Conservation (phyloP, 352 stramenopile genomes). For the Globisporangium radiosum region DNA sequence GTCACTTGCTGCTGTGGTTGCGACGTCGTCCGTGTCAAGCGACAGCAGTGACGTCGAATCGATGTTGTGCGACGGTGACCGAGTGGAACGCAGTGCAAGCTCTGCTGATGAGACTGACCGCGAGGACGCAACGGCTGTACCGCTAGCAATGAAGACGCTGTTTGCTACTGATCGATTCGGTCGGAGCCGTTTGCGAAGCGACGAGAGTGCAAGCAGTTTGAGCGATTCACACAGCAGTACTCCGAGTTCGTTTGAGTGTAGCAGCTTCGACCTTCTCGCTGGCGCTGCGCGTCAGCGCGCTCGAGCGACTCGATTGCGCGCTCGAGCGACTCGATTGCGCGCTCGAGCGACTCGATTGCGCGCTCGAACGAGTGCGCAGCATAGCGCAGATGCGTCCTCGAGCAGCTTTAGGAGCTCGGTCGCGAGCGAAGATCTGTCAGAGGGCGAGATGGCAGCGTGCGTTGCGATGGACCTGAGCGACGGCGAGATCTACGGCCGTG, state of each 20-base stretch:
- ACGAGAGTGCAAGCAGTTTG: not conserved
- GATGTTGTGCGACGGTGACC: not conserved
- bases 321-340: not conserved
- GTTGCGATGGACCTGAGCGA: slow-evolving; percentile 42
- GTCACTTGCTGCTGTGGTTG: not conserved
- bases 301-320: not conserved
- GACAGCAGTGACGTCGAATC: not conserved
- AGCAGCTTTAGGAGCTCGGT: slow-evolving; percentile 25
- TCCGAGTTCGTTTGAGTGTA: not conserved
- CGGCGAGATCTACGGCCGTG: slow-evolving; percentile 45
- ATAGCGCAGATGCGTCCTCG: not conserved
- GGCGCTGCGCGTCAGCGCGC: not conserved
- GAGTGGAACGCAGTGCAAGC: not conserved
- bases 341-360: not conserved
- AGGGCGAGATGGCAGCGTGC: slow-evolving; percentile 27
- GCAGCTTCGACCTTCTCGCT: not conserved
- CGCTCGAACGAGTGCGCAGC: not conserved
- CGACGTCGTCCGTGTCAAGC: not conserved
- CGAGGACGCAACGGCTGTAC: too few relatives aligned
- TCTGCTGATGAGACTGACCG: too few relatives aligned
- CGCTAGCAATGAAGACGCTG: not conserved
- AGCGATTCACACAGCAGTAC: not conserved
- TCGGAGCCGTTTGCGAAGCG: not conserved
- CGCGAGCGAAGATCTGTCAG: slow-evolving; percentile 32
- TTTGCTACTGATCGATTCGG: not conserved